Evolutionary conservation across 306 rosid genomes (phyloP), one percentile per base, ranked within the genome.

Genomic region (Dryas drummondii): DNA sequence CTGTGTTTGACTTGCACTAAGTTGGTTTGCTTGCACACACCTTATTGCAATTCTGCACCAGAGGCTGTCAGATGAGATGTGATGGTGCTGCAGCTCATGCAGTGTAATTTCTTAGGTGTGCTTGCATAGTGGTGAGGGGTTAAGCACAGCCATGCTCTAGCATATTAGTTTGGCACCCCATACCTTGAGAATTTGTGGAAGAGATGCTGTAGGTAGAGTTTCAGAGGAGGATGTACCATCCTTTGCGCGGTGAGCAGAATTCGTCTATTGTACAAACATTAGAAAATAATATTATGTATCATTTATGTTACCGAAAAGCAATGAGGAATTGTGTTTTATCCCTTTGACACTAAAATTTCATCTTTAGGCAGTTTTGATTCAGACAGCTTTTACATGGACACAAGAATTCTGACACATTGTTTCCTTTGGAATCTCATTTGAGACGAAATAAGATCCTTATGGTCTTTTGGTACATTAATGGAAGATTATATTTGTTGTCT

Each of bases 41-140:
- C 99, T 75, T 96, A 96, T 82, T 96, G 99, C 88, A 96, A 96
- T 81, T 96, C 98, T 52, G 99, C 99, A 11, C 99, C 98, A 1
- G 99, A 96, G 66, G 98, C 99, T 44, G 99, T 96, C 60, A 84
- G 93, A 83, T 96, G 82, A 88, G 76, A 67, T n/a, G 46, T 37
- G 47, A 12, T 58, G 40, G 0, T 76, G 81, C 79, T 42, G 61
- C 80, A 40, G 72, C 59, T 72, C 65, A 40, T 64, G 73, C 63
- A 49, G 37, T 67, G 57, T 59, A 42, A 50, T 60, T 37, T 11
- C 61, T 3, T 72, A 46, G 74, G 63, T 76, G 55, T 12, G 48
- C 19, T 45, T 70, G 72, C 13, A 47, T 60, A 12, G 48, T 10
- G 12, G 16, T 56, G 27, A 22, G 22, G 19, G 6, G 16, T 15